Evolutionary conservation across 176 grass and related monocot genomes (phyloP).

Genomic region (Zoysia pacifica): DNA sequence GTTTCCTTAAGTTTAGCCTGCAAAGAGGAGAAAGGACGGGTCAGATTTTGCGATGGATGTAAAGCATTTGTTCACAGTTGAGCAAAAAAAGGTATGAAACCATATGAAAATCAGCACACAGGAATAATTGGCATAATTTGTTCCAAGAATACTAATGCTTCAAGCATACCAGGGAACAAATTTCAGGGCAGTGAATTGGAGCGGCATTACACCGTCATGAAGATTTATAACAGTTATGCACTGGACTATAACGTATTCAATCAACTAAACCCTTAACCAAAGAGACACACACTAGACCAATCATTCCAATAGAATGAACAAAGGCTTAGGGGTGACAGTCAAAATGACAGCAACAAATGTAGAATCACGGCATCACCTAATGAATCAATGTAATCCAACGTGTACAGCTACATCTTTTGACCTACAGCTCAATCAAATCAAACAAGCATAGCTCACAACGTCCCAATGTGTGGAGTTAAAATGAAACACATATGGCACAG

Average conservation of each 20-base stretch:
- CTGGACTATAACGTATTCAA: neutral
- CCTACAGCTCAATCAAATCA: neutral
- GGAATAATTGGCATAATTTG: neutral
- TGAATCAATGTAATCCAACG: neutral
- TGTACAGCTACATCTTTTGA: fast-evolving
- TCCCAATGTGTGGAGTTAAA: neutral
- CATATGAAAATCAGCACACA: neutral
- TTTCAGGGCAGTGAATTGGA: neutral
- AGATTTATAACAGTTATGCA: neutral
- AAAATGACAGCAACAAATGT: neutral
- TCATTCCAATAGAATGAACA: neutral
- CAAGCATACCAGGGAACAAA: neutral
- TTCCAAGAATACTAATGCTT: neutral
- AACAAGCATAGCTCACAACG: neutral
- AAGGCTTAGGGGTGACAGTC: no score
- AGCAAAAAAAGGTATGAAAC: neutral
- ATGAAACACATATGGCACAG: neutral
- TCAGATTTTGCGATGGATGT: neutral
- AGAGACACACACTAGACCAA: neutral
- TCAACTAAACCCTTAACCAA: neutral
- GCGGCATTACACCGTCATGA: neutral
- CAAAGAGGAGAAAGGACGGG: neutral
- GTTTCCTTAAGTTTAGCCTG: constrained; percentile 24
- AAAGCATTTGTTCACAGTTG: neutral
- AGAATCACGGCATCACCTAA: neutral